phyloP scores from a whole-genome alignment of 2,329 filamentous ascomycete genomes.

The Niveomyces coronatus region DNA sequence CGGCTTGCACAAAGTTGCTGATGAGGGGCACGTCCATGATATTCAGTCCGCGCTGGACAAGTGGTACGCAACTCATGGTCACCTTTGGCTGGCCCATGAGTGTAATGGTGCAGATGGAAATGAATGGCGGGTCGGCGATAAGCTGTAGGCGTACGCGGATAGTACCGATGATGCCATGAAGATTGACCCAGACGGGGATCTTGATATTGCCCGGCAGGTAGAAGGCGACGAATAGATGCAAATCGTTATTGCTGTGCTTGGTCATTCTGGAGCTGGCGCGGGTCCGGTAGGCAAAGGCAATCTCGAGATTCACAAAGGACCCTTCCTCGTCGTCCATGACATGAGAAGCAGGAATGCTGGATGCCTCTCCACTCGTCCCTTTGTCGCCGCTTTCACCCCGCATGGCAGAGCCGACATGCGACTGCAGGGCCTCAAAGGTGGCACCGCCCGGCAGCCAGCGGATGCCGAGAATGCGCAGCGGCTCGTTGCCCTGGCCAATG shows the following conservation, averaged over 20 bases:
- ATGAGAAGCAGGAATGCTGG: constrained; percentile 31
- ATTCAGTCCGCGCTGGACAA: constrained; percentile 59
- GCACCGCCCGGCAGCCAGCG: constrained; percentile 64
- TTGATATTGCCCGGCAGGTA: constrained; percentile 49
- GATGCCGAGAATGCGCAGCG: constrained; percentile 59
- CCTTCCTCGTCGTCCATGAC: constrained; percentile 69
- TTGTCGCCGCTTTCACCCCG: constrained; percentile 17
- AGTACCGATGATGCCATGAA: constrained; percentile 61
- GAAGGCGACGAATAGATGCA: constrained; percentile 60
- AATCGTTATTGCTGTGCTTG: constrained; percentile 56
- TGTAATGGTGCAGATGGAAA: constrained; percentile 63
- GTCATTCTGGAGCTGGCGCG: constrained; percentile 50
- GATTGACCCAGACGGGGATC: constrained; percentile 62
- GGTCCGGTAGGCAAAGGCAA: constrained; percentile 63
- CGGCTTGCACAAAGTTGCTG: constrained; percentile 63
- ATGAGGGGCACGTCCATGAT: constrained; percentile 68
- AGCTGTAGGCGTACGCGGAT: constrained; percentile 60
- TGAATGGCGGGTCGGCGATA: constrained; percentile 66
- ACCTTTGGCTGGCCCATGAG: constrained; percentile 68
- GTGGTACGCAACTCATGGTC: constrained; percentile 57
- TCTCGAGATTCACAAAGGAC: constrained; percentile 67
- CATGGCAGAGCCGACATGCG: constrained; percentile 23
- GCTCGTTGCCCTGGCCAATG: constrained; percentile 64
- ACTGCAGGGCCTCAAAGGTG: constrained; percentile 36
- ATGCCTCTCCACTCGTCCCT: constrained; percentile 25